These are phyloP conservation scores for Acanthamoeba polyphaga DNA, from an alignment of 208 protist genomes.

Conservation along the genomic window DNA sequence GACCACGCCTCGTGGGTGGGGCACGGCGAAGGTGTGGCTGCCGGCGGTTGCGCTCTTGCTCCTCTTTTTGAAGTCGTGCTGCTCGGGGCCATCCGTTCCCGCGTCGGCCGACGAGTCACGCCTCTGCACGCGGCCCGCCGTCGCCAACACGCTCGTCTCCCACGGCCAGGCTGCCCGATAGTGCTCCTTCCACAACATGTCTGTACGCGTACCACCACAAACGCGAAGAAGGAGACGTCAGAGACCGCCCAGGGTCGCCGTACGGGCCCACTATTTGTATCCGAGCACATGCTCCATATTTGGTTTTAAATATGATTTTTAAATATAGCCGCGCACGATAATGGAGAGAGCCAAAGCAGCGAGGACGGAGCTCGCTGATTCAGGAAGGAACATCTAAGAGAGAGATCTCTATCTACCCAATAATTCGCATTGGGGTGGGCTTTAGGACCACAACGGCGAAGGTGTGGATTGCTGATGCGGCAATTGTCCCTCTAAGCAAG, in stretches of 20 bases:
- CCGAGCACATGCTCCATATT: not conserved
- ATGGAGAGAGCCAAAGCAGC: not conserved
- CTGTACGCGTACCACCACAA: not conserved
- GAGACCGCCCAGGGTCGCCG: no score
- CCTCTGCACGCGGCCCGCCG: not conserved
- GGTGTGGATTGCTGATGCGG: not conserved
- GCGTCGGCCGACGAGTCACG: not conserved
- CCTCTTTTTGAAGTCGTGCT: not conserved
- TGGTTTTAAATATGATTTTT: not conserved
- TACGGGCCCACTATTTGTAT: no score
- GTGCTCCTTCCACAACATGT: slow-evolving; percentile 58
- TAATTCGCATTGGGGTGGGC: not conserved
- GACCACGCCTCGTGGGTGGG: not conserved
- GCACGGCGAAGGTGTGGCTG: not conserved
- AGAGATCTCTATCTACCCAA: not conserved
- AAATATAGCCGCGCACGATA: no score
- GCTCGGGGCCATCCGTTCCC: slow-evolving; percentile 13
- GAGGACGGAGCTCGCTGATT: not conserved
- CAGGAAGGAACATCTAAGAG: not conserved
- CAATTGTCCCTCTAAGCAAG: not conserved
- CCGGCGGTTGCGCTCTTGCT: not conserved
- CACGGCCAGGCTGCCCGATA: slow-evolving; percentile 39
- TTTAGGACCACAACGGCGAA: not conserved
- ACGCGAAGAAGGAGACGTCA: not conserved
- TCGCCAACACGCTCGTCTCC: slow-evolving; percentile 9